Percentiles rank a stretch among this genome's conserved stretches.
These are phyloP conservation scores for Tetrahymena borealis DNA, from an alignment of 73 alveolate species.

Conservation along the genomic window DNA sequence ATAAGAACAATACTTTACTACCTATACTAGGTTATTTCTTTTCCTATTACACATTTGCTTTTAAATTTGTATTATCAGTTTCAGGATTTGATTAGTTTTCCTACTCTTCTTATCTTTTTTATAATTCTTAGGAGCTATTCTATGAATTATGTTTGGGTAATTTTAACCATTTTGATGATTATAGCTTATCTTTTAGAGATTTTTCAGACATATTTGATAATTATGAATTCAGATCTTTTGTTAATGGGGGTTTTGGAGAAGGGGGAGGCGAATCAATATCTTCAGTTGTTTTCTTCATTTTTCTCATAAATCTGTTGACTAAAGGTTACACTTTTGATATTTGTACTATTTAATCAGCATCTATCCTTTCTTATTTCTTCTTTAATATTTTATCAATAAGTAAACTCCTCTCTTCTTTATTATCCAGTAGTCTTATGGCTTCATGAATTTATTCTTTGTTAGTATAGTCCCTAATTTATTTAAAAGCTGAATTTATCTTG, in stretches of 20 bases:
- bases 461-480: background rate
- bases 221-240: too few relatives aligned
- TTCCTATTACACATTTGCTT: background rate
- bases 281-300: background rate
- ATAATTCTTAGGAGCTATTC: too few relatives aligned
- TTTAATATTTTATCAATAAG: background rate
- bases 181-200: too few relatives aligned
- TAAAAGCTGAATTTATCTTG: background rate
- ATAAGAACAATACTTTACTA: background rate
- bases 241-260: too few relatives aligned
- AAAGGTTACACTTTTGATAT: background rate
- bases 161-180: too few relatives aligned
- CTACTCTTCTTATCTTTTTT: too few relatives aligned
- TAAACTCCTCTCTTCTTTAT: background rate
- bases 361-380: background rate
- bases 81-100: too few relatives aligned
- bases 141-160: too few relatives aligned
- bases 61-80: too few relatives aligned
- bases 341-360: background rate
- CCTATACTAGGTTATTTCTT: background rate
- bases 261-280: too few relatives aligned
- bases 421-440: background rate
- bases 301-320: background rate
- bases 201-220: too few relatives aligned
- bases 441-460: background rate